Base-by-base conservation (phyloP, 2,329 filamentous ascomycete genomes). In the Delphinella strobiligena region DNA sequence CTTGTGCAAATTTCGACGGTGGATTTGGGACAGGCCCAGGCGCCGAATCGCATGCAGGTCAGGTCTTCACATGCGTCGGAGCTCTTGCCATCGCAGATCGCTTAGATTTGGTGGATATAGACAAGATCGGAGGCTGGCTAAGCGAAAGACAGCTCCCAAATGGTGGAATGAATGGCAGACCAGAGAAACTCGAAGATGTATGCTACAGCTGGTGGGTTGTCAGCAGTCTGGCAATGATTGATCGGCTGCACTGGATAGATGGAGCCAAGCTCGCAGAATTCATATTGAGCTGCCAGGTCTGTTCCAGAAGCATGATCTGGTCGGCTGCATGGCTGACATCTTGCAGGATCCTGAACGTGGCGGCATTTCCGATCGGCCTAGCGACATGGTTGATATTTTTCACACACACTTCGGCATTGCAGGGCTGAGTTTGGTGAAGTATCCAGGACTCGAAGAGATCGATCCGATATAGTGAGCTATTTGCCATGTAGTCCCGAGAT, bases 151-250 rank as follows among this genome's bases (percentile, higher is more conserved):
- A 98, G 59, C 69, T 93, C 19, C 74, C 84, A 8, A 80, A 80
- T 35, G 91, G 91, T 19, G 91, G 91, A 0, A 66, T 98, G 37
- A 98, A 98, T 57, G 91, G 91, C 2, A 74, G 91, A 36, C 91
- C 91, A 1, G 91, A 96, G 64, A 98, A 98, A 67, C 66, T 83
- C 46, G 89, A 94, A 58, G 91, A 98, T 59, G 89, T 94, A 11
- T 98, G 91, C 65, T 98, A 98, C 64, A 94, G 86, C 59, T 98
- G 91, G 91, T 98, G 91, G 91, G 91, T 96, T 33, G 67, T 89
- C 54, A 89, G 84, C 55, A 94, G 88, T 58, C 66, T 98, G 49
- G 80, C 82, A 34, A 95, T 96, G 72, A 83, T 98, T 49, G 78
- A 74, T 39, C 79, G 80, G 40, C 72, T 87, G 38, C 84, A 95